Evolutionary conservation across 495 filamentous ascomycete genomes (phyloP).

Genomic region (Penicillium longicatenatum): DNA sequence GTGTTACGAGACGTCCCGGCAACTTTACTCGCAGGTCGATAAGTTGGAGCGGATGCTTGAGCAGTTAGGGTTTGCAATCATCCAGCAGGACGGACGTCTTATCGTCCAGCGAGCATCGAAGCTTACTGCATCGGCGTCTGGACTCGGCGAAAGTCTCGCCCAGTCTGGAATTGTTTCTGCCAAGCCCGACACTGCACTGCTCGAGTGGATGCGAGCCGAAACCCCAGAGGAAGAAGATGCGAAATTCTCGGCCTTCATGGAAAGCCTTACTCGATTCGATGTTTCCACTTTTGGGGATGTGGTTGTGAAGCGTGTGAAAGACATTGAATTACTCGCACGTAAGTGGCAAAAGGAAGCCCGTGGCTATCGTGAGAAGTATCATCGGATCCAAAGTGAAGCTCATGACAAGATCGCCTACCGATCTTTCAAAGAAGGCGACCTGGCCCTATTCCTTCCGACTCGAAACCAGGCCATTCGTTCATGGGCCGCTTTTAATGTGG

Average conservation of each 20-base stretch:
- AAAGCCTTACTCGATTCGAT: slow-evolving; percentile 72
- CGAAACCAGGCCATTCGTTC: slow-evolving; percentile 89
- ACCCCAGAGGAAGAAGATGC: slow-evolving; percentile 65
- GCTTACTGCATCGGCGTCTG: slow-evolving; percentile 59
- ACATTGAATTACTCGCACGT: slow-evolving; percentile 83
- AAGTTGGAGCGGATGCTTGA: slow-evolving; percentile 78
- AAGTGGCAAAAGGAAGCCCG: slow-evolving; percentile 89
- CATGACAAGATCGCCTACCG: slow-evolving; percentile 97
- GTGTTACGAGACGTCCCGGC: slow-evolving; percentile 79
- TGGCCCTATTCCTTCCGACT: slow-evolving; percentile 93
- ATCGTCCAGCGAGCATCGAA: slow-evolving; percentile 74
- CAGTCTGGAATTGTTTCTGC: slow-evolving; percentile 57
- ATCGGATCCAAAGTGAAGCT: slow-evolving; percentile 80
- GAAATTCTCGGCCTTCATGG: slow-evolving; percentile 71
- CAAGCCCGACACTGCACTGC: slow-evolving; percentile 62
- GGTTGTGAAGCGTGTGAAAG: slow-evolving; percentile 82
- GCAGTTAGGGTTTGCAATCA: slow-evolving; percentile 77
- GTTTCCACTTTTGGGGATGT: slow-evolving; percentile 79
- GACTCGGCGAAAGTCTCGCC: slow-evolving; percentile 58
- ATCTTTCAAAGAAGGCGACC: slow-evolving; percentile 93
- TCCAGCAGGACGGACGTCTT: slow-evolving; percentile 72
- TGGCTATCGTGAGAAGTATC: slow-evolving; percentile 84
- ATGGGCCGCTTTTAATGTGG: slow-evolving; percentile 98
- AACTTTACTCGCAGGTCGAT: slow-evolving; percentile 76
- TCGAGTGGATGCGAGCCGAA: slow-evolving; percentile 78